Base-by-base conservation (phyloP, 495 filamentous ascomycete genomes). In the Haplographium delicatum region DNA sequence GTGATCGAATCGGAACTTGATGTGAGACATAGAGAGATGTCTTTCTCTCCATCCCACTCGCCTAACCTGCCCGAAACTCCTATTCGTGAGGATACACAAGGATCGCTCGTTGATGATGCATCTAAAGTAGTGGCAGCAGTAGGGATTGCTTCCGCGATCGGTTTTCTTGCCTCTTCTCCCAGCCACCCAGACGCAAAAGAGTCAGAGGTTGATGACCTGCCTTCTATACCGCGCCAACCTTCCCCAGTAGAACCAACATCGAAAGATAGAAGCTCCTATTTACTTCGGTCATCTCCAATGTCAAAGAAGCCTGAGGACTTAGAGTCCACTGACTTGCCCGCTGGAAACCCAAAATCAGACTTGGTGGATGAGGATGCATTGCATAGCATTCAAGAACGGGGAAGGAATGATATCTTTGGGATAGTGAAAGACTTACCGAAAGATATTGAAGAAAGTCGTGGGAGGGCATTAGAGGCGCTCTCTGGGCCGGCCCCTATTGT, bases 181-280 rank as follows among this genome's bases (percentile, higher is more conserved):
- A 33, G 3, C 8, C 33, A 51, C 20, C 22, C 23, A 16, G 15
- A 15, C 7, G 24, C 44, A 3, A 37, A 47, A 15, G 27, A 40
- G 19, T 26, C 34, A 6, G 42, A 13, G 6, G 7, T 37, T 11
- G 50, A 60, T 43, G 49, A 56, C 6, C 20, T 51, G 22, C 26
- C 44, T n/a, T 44, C 31, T 11, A n/a, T 33, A 3, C 38, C 45
- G 35, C 25, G 30, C 6, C 52, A 57, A 24, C 54, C 54, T 16
- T 56, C 59, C 26, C 53, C 58, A 34, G 37, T 62, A 3, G 50
- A 64, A 42, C 25, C 58, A 11, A 56, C 51, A 38, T 51, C 52
- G 0, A 66, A 63, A 49, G 62, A 59, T 38, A 53, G 57, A 48
- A 68, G 54, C 51, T 63, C 56, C 9, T 66, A 59, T 57, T 44